Conservation (phyloP, 192 early-diverging fungal species). For the Coemansia javaensis region DNA sequence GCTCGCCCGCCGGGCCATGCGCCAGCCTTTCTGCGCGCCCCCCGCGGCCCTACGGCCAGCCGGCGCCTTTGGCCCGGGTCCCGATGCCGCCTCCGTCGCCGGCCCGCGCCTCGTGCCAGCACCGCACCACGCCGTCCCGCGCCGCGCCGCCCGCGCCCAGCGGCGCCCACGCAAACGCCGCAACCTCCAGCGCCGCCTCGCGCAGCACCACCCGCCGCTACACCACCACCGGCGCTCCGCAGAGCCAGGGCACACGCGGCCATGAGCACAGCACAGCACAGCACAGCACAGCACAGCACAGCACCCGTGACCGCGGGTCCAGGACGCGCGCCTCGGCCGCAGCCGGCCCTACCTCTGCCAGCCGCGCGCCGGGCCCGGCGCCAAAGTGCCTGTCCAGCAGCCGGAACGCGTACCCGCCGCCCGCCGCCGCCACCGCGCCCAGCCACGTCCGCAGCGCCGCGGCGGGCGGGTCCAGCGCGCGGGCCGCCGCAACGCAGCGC, state of each 20-base stretch:
- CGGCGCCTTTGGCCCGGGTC: too few relatives aligned
- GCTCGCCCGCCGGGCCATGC: neutral
- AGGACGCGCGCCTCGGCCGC: too few relatives aligned
- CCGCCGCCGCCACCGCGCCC: constrained; percentile 8
- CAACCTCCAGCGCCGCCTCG: constrained; percentile 37
- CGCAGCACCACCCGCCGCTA: constrained; percentile 22
- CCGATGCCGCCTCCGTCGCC: neutral
- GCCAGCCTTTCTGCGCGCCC: too few relatives aligned
- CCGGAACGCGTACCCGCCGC: constrained; percentile 7
- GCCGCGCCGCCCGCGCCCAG: constrained; percentile 13
- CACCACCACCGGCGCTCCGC: too few relatives aligned
- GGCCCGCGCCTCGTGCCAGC: constrained; percentile 15
- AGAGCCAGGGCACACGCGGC: too few relatives aligned
- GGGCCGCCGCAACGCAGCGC: constrained; percentile 7
- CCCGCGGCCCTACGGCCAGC: too few relatives aligned
- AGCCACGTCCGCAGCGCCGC: constrained; percentile 11
- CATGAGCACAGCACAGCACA: too few relatives aligned
- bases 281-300: too few relatives aligned
- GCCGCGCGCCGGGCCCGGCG: neutral
- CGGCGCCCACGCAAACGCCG: constrained; percentile 35
- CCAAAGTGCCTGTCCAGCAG: constrained; percentile 17
- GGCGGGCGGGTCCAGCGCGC: neutral
- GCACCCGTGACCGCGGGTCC: too few relatives aligned
- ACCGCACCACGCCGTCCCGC: constrained; percentile 16
- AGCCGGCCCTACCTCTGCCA: too few relatives aligned